phyloP scores from a whole-genome alignment of 116 monocot genomes.

The Iris pallida region DNA sequence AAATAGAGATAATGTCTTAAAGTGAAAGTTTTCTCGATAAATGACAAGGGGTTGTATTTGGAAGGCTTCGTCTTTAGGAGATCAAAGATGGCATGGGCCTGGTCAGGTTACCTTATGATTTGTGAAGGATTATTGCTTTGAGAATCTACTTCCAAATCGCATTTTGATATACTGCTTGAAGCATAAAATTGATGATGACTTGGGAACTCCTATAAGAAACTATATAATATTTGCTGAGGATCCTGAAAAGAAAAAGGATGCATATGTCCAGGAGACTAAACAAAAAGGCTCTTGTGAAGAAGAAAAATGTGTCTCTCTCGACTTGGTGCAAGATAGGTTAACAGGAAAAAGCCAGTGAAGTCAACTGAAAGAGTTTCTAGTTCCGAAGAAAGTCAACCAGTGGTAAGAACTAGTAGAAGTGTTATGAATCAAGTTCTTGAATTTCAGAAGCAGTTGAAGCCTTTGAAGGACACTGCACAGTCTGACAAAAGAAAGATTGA shows the following conservation, averaged over 20 bases:
- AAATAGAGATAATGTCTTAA: no score
- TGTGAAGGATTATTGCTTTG: no score
- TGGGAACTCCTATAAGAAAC: slow-evolving; percentile 71
- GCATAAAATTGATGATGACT: slow-evolving; percentile 56
- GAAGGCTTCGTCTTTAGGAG: no score
- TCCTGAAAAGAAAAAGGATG: slow-evolving; percentile 21
- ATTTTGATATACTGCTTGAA: slow-evolving; percentile 57
- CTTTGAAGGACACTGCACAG: slow-evolving; percentile 10
- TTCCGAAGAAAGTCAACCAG: slow-evolving; percentile 6
- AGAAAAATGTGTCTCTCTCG: slow-evolving; percentile 16
- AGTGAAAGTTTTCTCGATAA: no score
- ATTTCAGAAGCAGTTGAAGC: slow-evolving; percentile 13
- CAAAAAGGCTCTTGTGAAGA: slow-evolving; percentile 9
- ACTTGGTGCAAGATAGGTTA: neutral
- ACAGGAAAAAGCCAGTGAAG: slow-evolving; percentile 11
- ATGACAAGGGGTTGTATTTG: no score
- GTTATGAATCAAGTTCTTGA: slow-evolving; percentile 7
- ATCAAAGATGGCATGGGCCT: no score
- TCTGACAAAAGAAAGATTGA: slow-evolving; percentile 7
- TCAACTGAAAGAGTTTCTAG: slow-evolving; percentile 12
- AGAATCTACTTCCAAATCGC: slow-evolving; percentile 26
- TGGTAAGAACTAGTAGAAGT: slow-evolving; percentile 7
- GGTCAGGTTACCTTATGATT: no score
- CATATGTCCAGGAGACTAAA: slow-evolving; percentile 17
- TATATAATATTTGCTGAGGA: slow-evolving; percentile 54